These are phyloP conservation scores for Aspergillus mulundensis DNA, from an alignment of 495 filamentous ascomycete species.

Conservation along the genomic window DNA sequence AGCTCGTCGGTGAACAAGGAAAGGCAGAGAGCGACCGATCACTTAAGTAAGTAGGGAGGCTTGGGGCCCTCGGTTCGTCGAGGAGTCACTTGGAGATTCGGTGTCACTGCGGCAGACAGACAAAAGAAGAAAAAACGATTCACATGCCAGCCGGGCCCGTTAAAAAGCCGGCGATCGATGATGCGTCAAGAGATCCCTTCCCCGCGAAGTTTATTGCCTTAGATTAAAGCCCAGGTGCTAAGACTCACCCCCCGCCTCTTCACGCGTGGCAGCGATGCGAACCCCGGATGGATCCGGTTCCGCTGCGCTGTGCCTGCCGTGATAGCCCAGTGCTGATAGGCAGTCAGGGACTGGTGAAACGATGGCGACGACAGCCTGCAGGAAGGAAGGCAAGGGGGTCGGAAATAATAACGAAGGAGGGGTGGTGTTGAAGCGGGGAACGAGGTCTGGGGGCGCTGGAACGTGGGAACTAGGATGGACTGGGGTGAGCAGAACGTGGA, in stretches of 20 bases:
- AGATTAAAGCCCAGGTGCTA: slow-evolving; percentile 4
- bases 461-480: not conserved
- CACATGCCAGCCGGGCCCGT: slow-evolving; percentile 5
- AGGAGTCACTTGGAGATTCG: not conserved
- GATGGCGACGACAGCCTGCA: not conserved
- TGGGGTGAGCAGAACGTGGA: not conserved
- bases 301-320: not conserved
- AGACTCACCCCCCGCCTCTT: slow-evolving; percentile 4
- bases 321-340: slow-evolving; percentile 5
- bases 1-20: not conserved
- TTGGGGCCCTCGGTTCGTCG: not conserved
- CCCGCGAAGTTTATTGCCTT: slow-evolving; percentile 7
- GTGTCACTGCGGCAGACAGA: not conserved
- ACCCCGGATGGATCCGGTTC: slow-evolving; percentile 1
- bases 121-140: slow-evolving; percentile 1
- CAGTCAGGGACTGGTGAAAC: not conserved
- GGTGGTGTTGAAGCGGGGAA: slow-evolving; percentile 1
- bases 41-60: not conserved
- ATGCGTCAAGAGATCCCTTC: not conserved
- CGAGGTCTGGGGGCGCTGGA: not conserved
- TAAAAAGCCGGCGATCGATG: slow-evolving; percentile 4
- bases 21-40: not conserved
- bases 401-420: not conserved
- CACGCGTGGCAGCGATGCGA: slow-evolving; percentile 8
- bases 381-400: not conserved